Conservation (phyloP, 768 basidiomycete species). For the Lactarius evosmus region DNA sequence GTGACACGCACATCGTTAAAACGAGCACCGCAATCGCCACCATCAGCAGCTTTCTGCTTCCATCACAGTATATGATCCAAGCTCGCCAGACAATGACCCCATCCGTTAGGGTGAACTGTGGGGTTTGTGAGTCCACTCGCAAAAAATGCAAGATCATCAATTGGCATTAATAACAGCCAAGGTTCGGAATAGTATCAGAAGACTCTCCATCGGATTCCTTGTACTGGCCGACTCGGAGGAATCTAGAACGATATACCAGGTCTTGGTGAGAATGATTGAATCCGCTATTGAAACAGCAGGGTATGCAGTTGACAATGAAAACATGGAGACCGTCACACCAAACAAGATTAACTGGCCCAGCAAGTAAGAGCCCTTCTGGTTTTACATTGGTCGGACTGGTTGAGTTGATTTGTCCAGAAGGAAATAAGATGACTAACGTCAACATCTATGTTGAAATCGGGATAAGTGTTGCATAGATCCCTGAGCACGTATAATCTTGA, state of each 20-base stretch:
- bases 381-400: not conserved
- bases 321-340: conserved; percentile 1
- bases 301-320: conserved; percentile 8
- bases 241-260: not conserved
- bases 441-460: conserved; percentile 6
- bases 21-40: not conserved
- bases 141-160: not conserved
- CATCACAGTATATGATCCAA: conserved; percentile 6
- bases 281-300: not conserved
- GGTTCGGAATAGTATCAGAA: conserved; percentile 6
- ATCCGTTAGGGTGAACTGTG: conserved; percentile 14
- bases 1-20: not conserved
- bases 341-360: conserved; percentile 1
- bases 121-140: not conserved
- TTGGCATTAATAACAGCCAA: conserved; percentile 12
- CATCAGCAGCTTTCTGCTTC: not conserved
- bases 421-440: not conserved
- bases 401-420: not conserved
- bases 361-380: not conserved
- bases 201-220: not conserved
- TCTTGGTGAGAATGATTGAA: not conserved
- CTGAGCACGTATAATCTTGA: not conserved
- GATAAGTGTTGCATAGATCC: conserved; percentile 13
- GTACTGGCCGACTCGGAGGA: not conserved
- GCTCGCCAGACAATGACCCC: conserved; percentile 20